Evolutionary conservation across 306 rosid species (phyloP).

Genomic region (Acacia acuminata): DNA sequence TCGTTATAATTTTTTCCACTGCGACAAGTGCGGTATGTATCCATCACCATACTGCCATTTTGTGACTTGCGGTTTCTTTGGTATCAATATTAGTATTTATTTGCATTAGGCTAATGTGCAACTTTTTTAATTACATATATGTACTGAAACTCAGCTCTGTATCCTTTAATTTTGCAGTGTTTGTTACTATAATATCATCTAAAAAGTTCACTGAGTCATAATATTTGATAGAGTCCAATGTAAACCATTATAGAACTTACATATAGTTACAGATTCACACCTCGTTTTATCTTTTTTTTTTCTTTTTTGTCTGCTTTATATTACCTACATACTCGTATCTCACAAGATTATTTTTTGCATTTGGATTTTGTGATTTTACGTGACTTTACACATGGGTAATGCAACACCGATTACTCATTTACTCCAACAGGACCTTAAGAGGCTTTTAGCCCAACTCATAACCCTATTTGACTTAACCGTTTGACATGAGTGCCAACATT

Average conservation of each 20-base stretch:
- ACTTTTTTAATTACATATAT: slow-evolving; percentile 1
- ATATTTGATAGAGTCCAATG: neutral
- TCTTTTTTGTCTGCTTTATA: neutral
- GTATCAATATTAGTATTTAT: neutral
- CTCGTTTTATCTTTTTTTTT: neutral
- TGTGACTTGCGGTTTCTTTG: neutral
- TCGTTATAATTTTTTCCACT: slow-evolving; percentile 81
- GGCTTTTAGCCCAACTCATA: too few relatives aligned
- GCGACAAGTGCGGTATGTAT: slow-evolving; percentile 89
- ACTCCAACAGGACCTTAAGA: too few relatives aligned
- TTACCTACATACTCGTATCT: neutral
- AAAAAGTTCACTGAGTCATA: neutral
- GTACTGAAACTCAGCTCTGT: neutral
- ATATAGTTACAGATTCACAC: neutral
- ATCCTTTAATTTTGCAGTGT: neutral
- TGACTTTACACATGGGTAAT: too few relatives aligned
- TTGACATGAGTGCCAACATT: too few relatives aligned
- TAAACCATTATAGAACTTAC: neutral
- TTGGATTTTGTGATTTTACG: neutral
- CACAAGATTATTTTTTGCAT: neutral
- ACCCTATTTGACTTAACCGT: too few relatives aligned
- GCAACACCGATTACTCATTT: too few relatives aligned
- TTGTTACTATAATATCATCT: neutral
- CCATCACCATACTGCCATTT: slow-evolving; percentile 11
- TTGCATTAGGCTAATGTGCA: neutral